Base-by-base conservation (phyloP, 768 basidiomycete genomes). In the Psilocybe cubensis region DNA sequence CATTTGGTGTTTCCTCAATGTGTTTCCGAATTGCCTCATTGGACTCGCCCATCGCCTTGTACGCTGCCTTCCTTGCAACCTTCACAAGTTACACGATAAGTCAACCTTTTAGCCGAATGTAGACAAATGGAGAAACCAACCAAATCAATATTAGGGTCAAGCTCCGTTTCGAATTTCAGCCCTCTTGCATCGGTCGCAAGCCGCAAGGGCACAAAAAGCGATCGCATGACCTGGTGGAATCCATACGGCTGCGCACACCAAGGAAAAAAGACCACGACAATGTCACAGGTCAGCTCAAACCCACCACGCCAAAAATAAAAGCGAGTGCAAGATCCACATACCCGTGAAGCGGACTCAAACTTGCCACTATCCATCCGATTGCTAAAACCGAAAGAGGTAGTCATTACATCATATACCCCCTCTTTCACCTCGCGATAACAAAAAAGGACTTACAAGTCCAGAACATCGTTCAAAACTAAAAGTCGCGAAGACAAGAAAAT, bases 351-450 rank as follows among this genome's bases (percentile, higher is more conserved):
- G 24, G 83, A 85, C 68, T 92, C 89, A 63, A 97, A 96, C 51
- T 86, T 83, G 3, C 91, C 91, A 55, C 89, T 89, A 64, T 95
- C 92, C 87, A 92, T 90, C 40, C 91, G 86, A 75, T 92, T 90
- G 70, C 90, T 88, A 63, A 11, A 25, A n/a, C 29, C 5, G 12
- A 17, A n/a, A 33, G 33, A 52, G 18, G 48, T 24, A 51, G 47
- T 10, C 20, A 46, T 40, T 44, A 47, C 14, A 45, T 14, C 44
- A 23, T 25, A 21, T n/a, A n/a, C n/a, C n/a, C 49, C 25, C 18
- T 18, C n/a, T 20, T 25, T 20, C 24, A 33, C 28, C 2, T 35
- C 49, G 12, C 48, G 63, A n/a, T 33, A 52, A 21, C 27, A 23
- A 27, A 50, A 24, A 44, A 21, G 8, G 8, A 73, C 86, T 66